These are phyloP conservation scores for Solanum rostratum DNA, from an alignment of 257 asterid genomes.

Conservation along the genomic window DNA sequence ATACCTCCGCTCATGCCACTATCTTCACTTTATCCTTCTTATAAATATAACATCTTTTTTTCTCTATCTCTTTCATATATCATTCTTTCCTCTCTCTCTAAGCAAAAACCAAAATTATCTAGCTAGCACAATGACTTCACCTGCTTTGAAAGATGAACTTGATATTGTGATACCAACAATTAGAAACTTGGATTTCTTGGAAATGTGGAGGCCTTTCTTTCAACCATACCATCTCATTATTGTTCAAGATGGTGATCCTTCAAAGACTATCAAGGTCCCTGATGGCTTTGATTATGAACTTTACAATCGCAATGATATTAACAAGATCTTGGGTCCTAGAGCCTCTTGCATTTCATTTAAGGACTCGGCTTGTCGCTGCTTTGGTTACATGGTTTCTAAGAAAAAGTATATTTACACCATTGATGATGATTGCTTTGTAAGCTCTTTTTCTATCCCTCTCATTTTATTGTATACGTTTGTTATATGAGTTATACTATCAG, in stretches of 20 bases:
- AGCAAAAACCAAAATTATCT: too few species aligned
- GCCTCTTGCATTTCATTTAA: constrained; percentile 5
- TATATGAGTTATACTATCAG: not conserved
- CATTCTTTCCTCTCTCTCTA: not conserved
- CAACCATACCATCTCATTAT: constrained; percentile 7
- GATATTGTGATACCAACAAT: constrained; percentile 6
- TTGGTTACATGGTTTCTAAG: constrained; percentile 6
- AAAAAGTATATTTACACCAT: constrained; percentile 6
- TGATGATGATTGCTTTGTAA: constrained; percentile 5
- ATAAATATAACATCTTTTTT: not conserved
- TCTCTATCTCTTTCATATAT: not conserved
- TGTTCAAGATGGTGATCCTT: constrained; percentile 11
- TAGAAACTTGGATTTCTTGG: constrained; percentile 7
- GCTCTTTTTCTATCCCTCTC: not conserved
- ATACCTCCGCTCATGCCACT: not conserved
- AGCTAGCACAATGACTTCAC: not conserved
- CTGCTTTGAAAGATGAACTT: constrained; percentile 8
- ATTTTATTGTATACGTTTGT: not conserved
- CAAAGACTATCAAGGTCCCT: constrained; percentile 5
- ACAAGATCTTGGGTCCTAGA: not conserved
- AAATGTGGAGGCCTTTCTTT: constrained; percentile 9
- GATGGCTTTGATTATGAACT: constrained; percentile 8
- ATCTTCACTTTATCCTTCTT: not conserved
- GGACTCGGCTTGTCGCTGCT: constrained; percentile 7
- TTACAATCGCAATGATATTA: constrained; percentile 8